These are phyloP conservation scores for Eimeria necatrix DNA, from an alignment of 169 alveolate species.

Conservation along the genomic window DNA sequence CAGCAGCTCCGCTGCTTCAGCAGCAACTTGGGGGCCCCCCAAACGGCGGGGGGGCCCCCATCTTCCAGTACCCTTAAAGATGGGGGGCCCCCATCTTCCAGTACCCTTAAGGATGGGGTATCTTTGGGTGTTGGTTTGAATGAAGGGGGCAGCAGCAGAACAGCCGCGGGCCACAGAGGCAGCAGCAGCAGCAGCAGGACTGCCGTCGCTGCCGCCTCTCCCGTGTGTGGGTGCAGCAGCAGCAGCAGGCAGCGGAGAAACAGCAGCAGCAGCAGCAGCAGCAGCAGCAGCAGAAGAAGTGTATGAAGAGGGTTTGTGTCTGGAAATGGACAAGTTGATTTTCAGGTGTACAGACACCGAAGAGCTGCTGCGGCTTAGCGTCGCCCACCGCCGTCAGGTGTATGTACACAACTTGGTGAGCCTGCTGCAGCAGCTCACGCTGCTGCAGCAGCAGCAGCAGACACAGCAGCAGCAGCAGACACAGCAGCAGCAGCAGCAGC, in stretches of 20 bases:
- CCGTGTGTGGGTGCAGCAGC: slow-evolving; percentile 20
- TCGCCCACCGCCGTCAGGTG: slow-evolving; percentile 85
- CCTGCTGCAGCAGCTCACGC: slow-evolving; percentile 77
- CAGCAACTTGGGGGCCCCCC: slow-evolving; percentile 1
- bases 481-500: slow-evolving; percentile 44
- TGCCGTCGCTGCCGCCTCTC: not conserved
- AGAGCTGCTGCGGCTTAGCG: slow-evolving; percentile 80
- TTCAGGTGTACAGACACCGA: slow-evolving; percentile 73
- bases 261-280: not conserved
- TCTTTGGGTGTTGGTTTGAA: no score
- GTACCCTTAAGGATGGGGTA: no score
- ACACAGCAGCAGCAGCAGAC: slow-evolving; percentile 26
- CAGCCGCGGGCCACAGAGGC: not conserved
- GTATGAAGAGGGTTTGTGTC: slow-evolving; percentile 81
- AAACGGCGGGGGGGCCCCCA: not conserved
- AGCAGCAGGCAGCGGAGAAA: not conserved
- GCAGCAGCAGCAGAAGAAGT: not conserved
- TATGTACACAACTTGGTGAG: slow-evolving; percentile 85
- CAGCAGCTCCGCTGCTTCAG: not conserved
- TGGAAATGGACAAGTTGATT: slow-evolving; percentile 83
- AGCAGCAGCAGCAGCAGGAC: slow-evolving; percentile 20
- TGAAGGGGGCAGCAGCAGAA: not conserved
- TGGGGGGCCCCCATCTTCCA: not conserved
- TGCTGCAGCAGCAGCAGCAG: not conserved
- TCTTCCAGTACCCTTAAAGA: not conserved